Percentiles rank a stretch among this genome's conserved stretches.
These are phyloP conservation scores for Colletotrichum tropicicola DNA, from an alignment of 2,329 filamentous ascomycete genomes.

Conservation along the genomic window DNA sequence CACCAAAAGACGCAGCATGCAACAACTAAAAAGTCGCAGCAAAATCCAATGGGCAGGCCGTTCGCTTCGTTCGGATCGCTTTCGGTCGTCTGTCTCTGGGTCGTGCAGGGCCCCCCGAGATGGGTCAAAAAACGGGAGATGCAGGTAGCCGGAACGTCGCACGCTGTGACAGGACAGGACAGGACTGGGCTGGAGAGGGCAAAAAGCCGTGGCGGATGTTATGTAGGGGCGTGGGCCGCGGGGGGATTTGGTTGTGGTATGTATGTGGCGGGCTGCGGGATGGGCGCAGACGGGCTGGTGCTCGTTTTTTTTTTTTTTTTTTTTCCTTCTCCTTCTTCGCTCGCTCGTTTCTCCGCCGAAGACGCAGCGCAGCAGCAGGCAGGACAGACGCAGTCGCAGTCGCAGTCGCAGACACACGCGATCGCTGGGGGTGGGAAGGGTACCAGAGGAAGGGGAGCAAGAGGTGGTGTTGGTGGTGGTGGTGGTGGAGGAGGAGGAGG, in stretches of 20 bases:
- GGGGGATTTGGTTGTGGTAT: slow-evolving; percentile 21
- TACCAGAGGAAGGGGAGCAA: background rate
- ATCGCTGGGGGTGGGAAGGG: slow-evolving; percentile 3
- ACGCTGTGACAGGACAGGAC: slow-evolving; percentile 18
- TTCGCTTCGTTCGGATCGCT: slow-evolving; percentile 25
- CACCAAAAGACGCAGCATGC: slow-evolving; percentile 11
- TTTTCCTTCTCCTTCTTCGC: background rate
- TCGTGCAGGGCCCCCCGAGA: slow-evolving; percentile 21
- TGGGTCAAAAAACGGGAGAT: slow-evolving; percentile 22
- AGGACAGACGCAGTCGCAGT: slow-evolving; percentile 5
- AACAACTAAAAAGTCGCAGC: slow-evolving; percentile 15
- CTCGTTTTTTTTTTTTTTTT: background rate
- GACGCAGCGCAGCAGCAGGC: slow-evolving; percentile 2
- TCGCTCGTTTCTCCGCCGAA: slow-evolving; percentile 28
- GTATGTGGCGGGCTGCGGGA: slow-evolving; percentile 26
- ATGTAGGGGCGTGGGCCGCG: slow-evolving; percentile 22
- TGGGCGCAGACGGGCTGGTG: slow-evolving; percentile 25
- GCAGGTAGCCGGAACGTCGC: slow-evolving; percentile 21
- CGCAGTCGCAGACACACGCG: slow-evolving; percentile 21
- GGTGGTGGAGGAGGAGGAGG: background rate
- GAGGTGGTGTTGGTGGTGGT: background rate
- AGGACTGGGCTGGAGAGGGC: too few species aligned
- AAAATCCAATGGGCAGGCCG: slow-evolving; percentile 4
- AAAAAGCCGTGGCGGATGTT: slow-evolving; percentile 27
- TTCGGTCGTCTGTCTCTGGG: slow-evolving; percentile 7